Base-by-base conservation (phyloP, 495 filamentous ascomycete species). In the Penicillium riverlandense region DNA sequence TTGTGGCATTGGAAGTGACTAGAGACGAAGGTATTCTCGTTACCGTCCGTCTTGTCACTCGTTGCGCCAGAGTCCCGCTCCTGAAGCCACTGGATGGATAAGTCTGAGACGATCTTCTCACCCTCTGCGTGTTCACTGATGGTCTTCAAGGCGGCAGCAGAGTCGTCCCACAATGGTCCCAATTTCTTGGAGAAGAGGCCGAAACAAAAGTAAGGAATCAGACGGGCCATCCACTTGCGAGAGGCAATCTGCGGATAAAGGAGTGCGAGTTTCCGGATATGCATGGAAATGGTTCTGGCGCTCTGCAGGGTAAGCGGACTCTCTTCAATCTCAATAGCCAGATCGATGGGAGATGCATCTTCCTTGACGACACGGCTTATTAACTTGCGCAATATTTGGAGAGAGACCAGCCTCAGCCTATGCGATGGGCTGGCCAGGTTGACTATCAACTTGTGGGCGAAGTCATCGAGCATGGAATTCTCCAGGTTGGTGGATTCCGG, bases 161-260 rank as follows among this genome's bases (percentile, higher is more conserved):
- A 80, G 49, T 95, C 88, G 49, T 95, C 87, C 85, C 89, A 95
- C 14, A 91, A 62, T 11, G 85, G 86, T 6, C 88, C 71, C 43
- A 95, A 69, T 48, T 83, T 86, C 39, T 91, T 81, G 4, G 89
- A 92, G 42, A 95, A 77, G 51, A 96, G 77, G 35, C 90, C 91
- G 58, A 96, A 96, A 53, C 86, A 83, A 52, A 89, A 96, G 11
- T 80, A 71, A 1, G 90, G 86, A 28, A 96, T 74, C 6, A 90
- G 72, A 50, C 71, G 73, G 29, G 77, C 66, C 53, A 95, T 70
- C 82, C 84, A 89, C 10, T 71, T 74, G 38, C 74, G 72, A 14
- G 68, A 54, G 49, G 67, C 51, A 39, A 76, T 54, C 61, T 68
- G 59, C 43, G 77, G 55, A 64, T 80, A 86, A 53, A 83, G 51